Base-by-base conservation (phyloP, 2,329 filamentous ascomycete genomes). In the Alternaria arbusti region DNA sequence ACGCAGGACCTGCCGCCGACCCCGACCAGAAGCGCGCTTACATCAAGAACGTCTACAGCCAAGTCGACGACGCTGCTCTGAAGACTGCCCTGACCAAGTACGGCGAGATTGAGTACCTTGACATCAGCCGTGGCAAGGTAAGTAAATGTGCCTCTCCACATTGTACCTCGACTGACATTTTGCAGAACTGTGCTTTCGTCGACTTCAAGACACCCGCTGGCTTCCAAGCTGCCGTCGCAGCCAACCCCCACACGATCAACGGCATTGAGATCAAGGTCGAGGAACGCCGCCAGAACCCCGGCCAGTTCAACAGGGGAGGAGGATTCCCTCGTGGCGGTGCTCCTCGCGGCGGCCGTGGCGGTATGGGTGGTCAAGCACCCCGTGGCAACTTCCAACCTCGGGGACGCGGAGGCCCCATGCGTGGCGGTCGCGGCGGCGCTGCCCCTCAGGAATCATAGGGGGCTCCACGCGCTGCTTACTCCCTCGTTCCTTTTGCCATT, bases 11-110 rank as follows among this genome's bases (percentile, higher is more conserved):
- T 54, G 80, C 85, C 25, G 78, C 83, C 50, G 91, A 94, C 75
- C 91, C 93, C 75, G 91, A 95, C 67, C 88, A 88, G 66, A 90
- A 90, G 57, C 88, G 94, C 71, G 96, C 91, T 20, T 98, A 97
- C 81, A 93, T 99, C 81, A 97, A 97, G 86, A 97, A 95, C 74
- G 95, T 98, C 54, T 95, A 90, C 54, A 94, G 97, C 32, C 94
- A 94, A 82, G 90, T 99, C 56, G 88, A 92, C 77, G 87, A 89
- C 13, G 87, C 89, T 44, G 88, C 93, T 50, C 85, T 99, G 63
- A 90, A 87, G 80, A 85, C 86, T 57, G 86, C 88, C 57, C 84
- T 99, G 55, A 85, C 89, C 71, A 88, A 89, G 72, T 94, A 90
- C 56, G 88, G 88, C 66, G 88, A 89, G 76, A 78, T 90, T 51